Evolutionary conservation across 208 protist genomes (phyloP).

Genomic region (Leishmania lainsoni): DNA sequence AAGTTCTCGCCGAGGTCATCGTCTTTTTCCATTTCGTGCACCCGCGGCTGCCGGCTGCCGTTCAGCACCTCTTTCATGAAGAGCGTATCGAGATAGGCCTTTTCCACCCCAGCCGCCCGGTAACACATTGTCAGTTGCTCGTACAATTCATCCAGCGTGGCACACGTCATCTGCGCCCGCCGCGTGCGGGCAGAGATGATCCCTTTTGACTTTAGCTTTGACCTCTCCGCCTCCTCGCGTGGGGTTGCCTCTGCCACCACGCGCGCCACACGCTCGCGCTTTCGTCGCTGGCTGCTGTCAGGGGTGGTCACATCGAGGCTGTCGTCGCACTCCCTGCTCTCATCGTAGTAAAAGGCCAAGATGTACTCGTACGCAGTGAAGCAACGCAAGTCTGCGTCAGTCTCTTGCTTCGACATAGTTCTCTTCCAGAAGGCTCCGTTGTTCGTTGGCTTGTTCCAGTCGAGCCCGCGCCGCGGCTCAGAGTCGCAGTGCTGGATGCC

Average conservation of each 20-base stretch:
- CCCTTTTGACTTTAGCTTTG: slow-evolving; percentile 13
- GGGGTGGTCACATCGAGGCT: slow-evolving; percentile 1
- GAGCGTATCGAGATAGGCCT: slow-evolving; percentile 26
- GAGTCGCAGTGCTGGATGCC: neutral
- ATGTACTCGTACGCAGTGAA: slow-evolving; percentile 24
- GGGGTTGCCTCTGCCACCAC: slow-evolving; percentile 37
- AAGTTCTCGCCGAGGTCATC: neutral
- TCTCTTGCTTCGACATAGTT: slow-evolving; percentile 16
- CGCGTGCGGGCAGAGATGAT: slow-evolving; percentile 2
- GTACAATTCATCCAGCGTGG: slow-evolving; percentile 14
- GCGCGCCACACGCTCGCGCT: slow-evolving; percentile 13
- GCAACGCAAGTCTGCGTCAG: slow-evolving; percentile 19
- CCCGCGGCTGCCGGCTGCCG: slow-evolving; percentile 7
- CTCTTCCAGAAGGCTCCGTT: slow-evolving; percentile 4
- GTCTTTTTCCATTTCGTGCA: slow-evolving; percentile 2
- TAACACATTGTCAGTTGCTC: slow-evolving; percentile 10
- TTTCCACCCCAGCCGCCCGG: slow-evolving; percentile 15
- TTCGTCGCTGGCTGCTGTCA: slow-evolving; percentile 8
- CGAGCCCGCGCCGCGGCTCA: neutral
- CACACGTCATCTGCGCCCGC: neutral
- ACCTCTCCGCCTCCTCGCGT: slow-evolving; percentile 83
- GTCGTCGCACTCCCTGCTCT: slow-evolving; percentile 16
- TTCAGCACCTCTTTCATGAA: slow-evolving; percentile 24
- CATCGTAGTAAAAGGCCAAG: slow-evolving; percentile 26
- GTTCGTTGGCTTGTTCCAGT: neutral